Percentiles rank a stretch among this genome's conserved stretches.
phyloP scores from a whole-genome alignment of 305 asterid species.

The Solanum hybrid region DNA sequence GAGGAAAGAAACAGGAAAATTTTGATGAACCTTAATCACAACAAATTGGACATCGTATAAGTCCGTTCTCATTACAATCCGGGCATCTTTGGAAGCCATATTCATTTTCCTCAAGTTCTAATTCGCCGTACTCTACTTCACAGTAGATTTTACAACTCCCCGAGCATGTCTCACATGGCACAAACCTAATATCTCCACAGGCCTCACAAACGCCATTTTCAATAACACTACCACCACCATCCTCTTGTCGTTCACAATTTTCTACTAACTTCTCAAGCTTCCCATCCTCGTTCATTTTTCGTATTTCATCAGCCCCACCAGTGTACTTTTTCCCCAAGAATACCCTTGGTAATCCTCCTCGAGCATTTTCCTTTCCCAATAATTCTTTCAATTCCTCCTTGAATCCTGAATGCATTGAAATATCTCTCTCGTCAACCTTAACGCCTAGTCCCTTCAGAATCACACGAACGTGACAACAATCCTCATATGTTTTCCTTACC shows the following conservation, averaged over 20 bases:
- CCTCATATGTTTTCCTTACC: slow-evolving; percentile 81
- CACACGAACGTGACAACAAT: slow-evolving; percentile 64
- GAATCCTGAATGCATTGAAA: slow-evolving; percentile 81
- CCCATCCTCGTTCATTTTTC: slow-evolving; percentile 55
- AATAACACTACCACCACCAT: slow-evolving; percentile 10
- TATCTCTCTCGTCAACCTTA: slow-evolving; percentile 70
- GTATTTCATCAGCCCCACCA: slow-evolving; percentile 78
- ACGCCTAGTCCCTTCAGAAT: slow-evolving; percentile 58
- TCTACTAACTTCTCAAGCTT: slow-evolving; percentile 54
- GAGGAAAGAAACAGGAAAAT: not conserved
- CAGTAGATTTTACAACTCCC: slow-evolving; percentile 76
- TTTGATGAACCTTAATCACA: slow-evolving; percentile 26
- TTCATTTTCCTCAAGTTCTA: slow-evolving; percentile 22
- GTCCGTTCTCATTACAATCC: slow-evolving; percentile 82
- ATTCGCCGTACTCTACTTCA: slow-evolving; percentile 30
- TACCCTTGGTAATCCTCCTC: slow-evolving; percentile 53
- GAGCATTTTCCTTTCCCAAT: slow-evolving; percentile 31
- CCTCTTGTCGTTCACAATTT: slow-evolving; percentile 38
- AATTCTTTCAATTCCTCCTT: slow-evolving; percentile 63
- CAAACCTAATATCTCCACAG: slow-evolving; percentile 71
- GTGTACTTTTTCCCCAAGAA: slow-evolving; percentile 42
- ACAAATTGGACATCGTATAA: slow-evolving; percentile 68
- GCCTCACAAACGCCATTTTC: slow-evolving; percentile 46
- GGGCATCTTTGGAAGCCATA: slow-evolving; percentile 75
- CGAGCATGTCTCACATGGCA: slow-evolving; percentile 75